A percentile compares a stretch with the other conserved stretches of the same genome.
These are phyloP conservation scores for Rhododendron molle DNA, from an alignment of 148 eudicot species.

Conservation along the genomic window DNA sequence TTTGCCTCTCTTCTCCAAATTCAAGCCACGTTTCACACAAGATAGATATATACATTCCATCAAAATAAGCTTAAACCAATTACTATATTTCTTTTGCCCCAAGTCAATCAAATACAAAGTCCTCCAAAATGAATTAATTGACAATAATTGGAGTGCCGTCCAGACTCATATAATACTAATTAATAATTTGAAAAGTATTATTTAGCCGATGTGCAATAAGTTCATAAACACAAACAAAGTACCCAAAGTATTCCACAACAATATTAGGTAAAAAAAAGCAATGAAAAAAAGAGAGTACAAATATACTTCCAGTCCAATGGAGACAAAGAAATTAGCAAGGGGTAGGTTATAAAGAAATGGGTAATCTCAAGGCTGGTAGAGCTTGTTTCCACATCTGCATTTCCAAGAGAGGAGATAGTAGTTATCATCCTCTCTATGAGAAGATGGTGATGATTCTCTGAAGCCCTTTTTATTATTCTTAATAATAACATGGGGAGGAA, in stretches of 20 bases:
- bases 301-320: neutral
- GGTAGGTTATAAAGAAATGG: neutral
- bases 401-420: constrained; percentile 62
- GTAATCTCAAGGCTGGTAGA: constrained; percentile 38
- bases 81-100: neutral
- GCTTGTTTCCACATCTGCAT: constrained; percentile 49
- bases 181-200: neutral
- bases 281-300: too few relatives aligned
- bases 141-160: too few relatives aligned
- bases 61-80: neutral
- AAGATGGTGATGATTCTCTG: neutral
- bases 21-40: too few relatives aligned
- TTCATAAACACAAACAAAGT: neutral
- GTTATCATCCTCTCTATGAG: constrained; percentile 33
- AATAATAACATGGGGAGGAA: constrained; percentile 25
- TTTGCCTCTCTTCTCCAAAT: neutral
- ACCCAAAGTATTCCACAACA: neutral
- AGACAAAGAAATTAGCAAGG: neutral
- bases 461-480: neutral
- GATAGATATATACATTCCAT: neutral
- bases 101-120: neutral
- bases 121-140: neutral
- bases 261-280: neutral
- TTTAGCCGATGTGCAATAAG: neutral
- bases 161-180: too few relatives aligned